Conservation (phyloP, 2,329 filamentous ascomycete species). For the Clarireedia paspali region DNA sequence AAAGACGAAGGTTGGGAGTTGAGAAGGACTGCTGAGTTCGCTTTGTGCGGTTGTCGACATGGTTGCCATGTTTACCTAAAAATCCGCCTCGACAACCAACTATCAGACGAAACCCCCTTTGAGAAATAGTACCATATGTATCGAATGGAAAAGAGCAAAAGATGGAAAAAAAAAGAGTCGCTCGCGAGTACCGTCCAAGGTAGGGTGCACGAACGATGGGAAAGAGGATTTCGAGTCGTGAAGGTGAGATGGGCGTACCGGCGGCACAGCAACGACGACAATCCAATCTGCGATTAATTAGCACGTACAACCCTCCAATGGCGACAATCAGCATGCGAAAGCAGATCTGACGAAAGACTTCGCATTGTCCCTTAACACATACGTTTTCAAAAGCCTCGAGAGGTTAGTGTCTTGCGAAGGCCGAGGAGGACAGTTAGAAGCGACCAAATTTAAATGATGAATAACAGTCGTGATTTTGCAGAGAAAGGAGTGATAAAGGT, state of each 20-base stretch:
- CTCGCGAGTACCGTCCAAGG: background rate
- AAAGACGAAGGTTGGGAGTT: conserved; percentile 23
- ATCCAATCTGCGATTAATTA: conserved; percentile 10
- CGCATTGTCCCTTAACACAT: background rate
- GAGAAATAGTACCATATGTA: conserved; percentile 7
- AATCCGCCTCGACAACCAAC: conserved; percentile 6
- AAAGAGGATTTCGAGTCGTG: background rate
- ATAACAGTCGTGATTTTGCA: background rate
- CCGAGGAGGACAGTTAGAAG: background rate
- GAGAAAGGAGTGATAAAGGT: conserved; percentile 3
- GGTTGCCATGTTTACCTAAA: conserved; percentile 10
- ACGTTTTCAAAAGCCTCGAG: background rate
- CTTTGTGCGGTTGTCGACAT: conserved; percentile 1
- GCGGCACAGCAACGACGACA: conserved; percentile 2
- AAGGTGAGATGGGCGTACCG: background rate
- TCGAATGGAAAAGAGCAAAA: background rate
- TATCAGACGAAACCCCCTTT: background rate
- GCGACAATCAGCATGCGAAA: background rate
- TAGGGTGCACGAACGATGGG: background rate
- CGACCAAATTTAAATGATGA: background rate
- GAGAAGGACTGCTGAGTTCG: conserved; percentile 12
- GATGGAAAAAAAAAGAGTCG: conserved; percentile 2
- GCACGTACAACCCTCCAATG: background rate
- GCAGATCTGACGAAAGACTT: background rate
- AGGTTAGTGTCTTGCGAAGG: background rate